Percentiles rank a stretch among this genome's conserved stretches.
phyloP scores from a whole-genome alignment of 1,284 basidiomycete genomes.

The Ganoderma lucidum region DNA sequence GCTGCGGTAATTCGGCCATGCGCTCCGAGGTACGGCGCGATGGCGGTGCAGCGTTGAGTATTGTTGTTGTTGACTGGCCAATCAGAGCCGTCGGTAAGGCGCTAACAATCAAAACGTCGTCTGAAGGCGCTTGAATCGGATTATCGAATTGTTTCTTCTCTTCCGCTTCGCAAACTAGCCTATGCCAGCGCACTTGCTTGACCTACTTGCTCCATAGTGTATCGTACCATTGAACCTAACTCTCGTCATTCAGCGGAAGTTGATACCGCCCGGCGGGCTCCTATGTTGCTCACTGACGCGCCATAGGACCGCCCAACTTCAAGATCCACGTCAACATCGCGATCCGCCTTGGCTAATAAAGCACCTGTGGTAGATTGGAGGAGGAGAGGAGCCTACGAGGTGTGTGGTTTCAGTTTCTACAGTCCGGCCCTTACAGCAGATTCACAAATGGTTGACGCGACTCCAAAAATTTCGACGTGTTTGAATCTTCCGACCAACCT shows the following conservation, averaged over 20 bases:
- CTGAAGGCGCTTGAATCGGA: neutral
- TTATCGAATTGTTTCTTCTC: neutral
- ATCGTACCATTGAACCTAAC: neutral
- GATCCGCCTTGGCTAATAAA: neutral
- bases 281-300: too few species aligned
- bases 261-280: neutral
- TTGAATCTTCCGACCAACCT: too few species aligned
- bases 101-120: neutral
- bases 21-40: neutral
- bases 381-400: neutral
- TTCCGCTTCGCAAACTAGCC: neutral
- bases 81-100: neutral
- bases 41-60: conserved; percentile 2
- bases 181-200: neutral
- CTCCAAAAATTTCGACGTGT: too few species aligned
- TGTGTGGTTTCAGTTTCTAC: neutral
- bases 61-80: neutral
- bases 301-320: neutral
- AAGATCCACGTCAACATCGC: neutral
- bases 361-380: neutral
- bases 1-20: neutral
- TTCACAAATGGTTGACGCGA: too few species aligned
- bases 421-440: neutral
- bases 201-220: neutral
- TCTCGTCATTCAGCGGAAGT: neutral